These are phyloP conservation scores for Arthrobotrys entomopaga DNA, from an alignment of 2,329 filamentous ascomycete genomes.

Conservation along the genomic window DNA sequence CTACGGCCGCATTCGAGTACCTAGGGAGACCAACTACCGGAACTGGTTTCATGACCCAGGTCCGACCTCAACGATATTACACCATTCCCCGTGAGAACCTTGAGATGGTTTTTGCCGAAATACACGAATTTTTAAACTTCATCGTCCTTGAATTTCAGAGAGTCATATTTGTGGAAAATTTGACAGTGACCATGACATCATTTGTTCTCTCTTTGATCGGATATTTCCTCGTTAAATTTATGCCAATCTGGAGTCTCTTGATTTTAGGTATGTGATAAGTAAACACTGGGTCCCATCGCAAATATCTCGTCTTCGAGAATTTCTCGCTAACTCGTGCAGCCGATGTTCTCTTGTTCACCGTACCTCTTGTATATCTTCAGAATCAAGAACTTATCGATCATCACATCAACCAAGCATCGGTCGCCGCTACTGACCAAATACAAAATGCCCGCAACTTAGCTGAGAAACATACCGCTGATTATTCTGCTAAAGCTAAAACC, in stretches of 20 bases:
- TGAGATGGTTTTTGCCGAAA: slow-evolving; percentile 71
- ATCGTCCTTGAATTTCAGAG: slow-evolving; percentile 76
- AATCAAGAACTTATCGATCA: slow-evolving; percentile 77
- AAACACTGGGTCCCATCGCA: neutral
- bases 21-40: slow-evolving; percentile 71
- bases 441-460: slow-evolving; percentile 71
- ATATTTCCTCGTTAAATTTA: slow-evolving; percentile 75
- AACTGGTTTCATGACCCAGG: slow-evolving; percentile 72
- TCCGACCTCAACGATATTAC: slow-evolving; percentile 75
- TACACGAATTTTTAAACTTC: slow-evolving; percentile 77
- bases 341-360: slow-evolving; percentile 71
- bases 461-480: slow-evolving; percentile 72
- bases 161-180: slow-evolving; percentile 75
- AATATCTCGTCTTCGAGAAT: no score
- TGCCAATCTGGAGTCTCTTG: slow-evolving; percentile 75
- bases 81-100: slow-evolving; percentile 72
- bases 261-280: slow-evolving; percentile 63
- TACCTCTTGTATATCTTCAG: slow-evolving; percentile 72
- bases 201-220: slow-evolving; percentile 72
- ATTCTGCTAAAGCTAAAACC: slow-evolving; percentile 73
- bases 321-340: slow-evolving; percentile 56
- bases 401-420: slow-evolving; percentile 69
- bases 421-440: slow-evolving; percentile 72
- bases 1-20: slow-evolving; percentile 64
- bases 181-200: slow-evolving; percentile 70